Base-by-base conservation (phyloP, 169 alveolate genomes). In the Babesia gibsoni region DNA sequence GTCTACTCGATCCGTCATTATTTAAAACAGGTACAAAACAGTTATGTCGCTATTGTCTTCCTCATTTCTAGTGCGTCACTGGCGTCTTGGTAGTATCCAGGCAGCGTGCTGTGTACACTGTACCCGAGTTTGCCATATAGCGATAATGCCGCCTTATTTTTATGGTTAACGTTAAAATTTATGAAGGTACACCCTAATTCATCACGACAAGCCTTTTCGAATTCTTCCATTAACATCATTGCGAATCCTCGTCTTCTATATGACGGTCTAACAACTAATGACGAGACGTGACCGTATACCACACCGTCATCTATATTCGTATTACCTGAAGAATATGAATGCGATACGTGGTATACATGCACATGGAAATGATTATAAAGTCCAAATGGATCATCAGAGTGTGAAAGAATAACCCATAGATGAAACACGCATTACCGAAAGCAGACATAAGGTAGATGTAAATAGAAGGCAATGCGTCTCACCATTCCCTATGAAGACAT, bases 51-150 rank as follows among this genome's bases (percentile, higher is more conserved):
- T 20, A 69, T 25, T 39, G 69, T 41, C 45, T 82, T 86, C n/a
- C 92, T 53, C 92, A 86, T 86, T 37, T 86, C 92, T 2, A 64
- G 59, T 14, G 92, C 92, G 84, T 85, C 89, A 54, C 65, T 83
- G 29, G 36, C 64, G 37, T 70, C 84, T 46, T 73, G 64, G 74
- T 86, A 86, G 48, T 86, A 86, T 37, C 65, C 70, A 4, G 70
- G 88, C 18, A 78, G 67, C 45, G 63, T 84, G 39, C 56, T 54
- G 67, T 82, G 83, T 45, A 83, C 78, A 35, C 63, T 41, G 61
- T 86, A 86, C 5, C 84, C 84, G 46, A 68, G 54, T 52, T 59
- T 70, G 49, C 64, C 52, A 74, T 86, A 86, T 50, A 86, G 65
- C 39, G 72, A 50, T 5, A 82, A 54, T 16, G 92, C 92, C 41